A percentile compares a stretch with the other conserved stretches of the same genome.
Conservation (phyloP, 495 filamentous ascomycete species). For the Penicillium verhagenii region DNA sequence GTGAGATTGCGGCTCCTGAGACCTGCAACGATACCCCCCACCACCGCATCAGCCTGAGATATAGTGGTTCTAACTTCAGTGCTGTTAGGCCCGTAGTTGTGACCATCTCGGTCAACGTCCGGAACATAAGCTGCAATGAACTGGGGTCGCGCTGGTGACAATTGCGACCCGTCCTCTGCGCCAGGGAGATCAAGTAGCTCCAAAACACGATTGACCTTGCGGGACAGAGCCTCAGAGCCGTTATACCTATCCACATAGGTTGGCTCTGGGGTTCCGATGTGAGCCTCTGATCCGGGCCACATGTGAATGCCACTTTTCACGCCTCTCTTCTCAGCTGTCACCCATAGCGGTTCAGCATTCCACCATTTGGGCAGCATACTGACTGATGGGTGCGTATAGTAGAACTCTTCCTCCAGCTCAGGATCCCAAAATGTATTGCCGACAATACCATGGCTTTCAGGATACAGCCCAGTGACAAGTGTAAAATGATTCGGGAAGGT, state of each 20-base stretch:
- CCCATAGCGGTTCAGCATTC: slow-evolving; percentile 90
- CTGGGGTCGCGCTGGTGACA: slow-evolving; percentile 61
- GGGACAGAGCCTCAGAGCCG: slow-evolving; percentile 64
- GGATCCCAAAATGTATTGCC: slow-evolving; percentile 96
- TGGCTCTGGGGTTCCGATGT: slow-evolving; percentile 62
- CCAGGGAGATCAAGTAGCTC: slow-evolving; percentile 80
- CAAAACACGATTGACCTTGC: slow-evolving; percentile 76
- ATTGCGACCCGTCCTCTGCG: slow-evolving; percentile 43
- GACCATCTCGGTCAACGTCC: slow-evolving; percentile 81
- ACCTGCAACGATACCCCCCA: slow-evolving; percentile 70
- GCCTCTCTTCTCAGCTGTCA: slow-evolving; percentile 77
- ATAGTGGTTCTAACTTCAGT: slow-evolving; percentile 82
- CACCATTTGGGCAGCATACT: slow-evolving; percentile 89
- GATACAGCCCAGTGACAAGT: slow-evolving; percentile 86
- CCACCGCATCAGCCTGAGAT: slow-evolving; percentile 70
- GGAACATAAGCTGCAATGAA: slow-evolving; percentile 94
- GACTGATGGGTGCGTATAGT: slow-evolving; percentile 70
- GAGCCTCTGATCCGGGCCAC: slow-evolving; percentile 96
- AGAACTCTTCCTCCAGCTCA: slow-evolving; percentile 71
- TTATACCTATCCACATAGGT: slow-evolving; percentile 82
- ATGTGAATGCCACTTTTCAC: slow-evolving; percentile 85
- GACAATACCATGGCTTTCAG: slow-evolving; percentile 89
- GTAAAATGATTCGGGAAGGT: slow-evolving; percentile 99
- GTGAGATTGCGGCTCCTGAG: slow-evolving; percentile 82
- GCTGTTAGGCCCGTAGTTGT: slow-evolving; percentile 88